Conservation (phyloP, 2,329 filamentous ascomycete genomes). For the Pseudogymnoascus sp. region DNA sequence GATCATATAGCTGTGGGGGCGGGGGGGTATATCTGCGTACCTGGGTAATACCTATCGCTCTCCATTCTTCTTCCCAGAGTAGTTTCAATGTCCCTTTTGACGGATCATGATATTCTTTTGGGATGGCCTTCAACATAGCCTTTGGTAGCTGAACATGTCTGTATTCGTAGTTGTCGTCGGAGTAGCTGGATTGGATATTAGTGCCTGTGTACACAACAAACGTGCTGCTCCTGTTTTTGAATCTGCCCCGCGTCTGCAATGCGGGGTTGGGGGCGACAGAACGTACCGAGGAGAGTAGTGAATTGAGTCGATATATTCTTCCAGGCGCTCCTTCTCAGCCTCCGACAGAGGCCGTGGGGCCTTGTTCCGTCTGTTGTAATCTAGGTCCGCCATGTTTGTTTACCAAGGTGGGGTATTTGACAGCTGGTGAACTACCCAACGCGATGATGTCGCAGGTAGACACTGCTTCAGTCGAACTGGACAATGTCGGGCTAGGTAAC, state of each 20-base stretch:
- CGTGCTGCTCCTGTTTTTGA: neutral
- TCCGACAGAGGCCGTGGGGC: slow-evolving; percentile 74
- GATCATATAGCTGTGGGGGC: slow-evolving; percentile 11
- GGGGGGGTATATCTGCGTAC: slow-evolving; percentile 40
- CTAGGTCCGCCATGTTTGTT: slow-evolving; percentile 52
- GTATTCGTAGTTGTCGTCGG: slow-evolving; percentile 89
- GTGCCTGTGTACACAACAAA: slow-evolving; percentile 10
- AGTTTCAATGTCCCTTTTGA: slow-evolving; percentile 89
- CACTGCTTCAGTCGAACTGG: neutral
- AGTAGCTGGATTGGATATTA: slow-evolving; percentile 58
- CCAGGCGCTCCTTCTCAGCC: slow-evolving; percentile 70
- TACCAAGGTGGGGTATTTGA: slow-evolving; percentile 7
- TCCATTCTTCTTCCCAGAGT: slow-evolving; percentile 98
- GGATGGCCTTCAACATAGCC: slow-evolving; percentile 95
- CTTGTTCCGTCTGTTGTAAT: slow-evolving; percentile 79
- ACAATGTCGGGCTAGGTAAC: slow-evolving; percentile 1
- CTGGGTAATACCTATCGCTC: slow-evolving; percentile 93
- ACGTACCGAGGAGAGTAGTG: slow-evolving; percentile 87
- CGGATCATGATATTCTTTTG: slow-evolving; percentile 86
- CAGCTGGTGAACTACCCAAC: neutral
- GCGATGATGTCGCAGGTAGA: neutral
- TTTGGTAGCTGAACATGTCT: slow-evolving; percentile 96
- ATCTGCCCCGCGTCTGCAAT: neutral
- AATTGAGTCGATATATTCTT: slow-evolving; percentile 88
- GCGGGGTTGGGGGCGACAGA: neutral